Percentiles rank a stretch among this genome's conserved stretches.
phyloP scores from a whole-genome alignment of 2,329 filamentous ascomycete species.

The Colletotrichum musae region DNA sequence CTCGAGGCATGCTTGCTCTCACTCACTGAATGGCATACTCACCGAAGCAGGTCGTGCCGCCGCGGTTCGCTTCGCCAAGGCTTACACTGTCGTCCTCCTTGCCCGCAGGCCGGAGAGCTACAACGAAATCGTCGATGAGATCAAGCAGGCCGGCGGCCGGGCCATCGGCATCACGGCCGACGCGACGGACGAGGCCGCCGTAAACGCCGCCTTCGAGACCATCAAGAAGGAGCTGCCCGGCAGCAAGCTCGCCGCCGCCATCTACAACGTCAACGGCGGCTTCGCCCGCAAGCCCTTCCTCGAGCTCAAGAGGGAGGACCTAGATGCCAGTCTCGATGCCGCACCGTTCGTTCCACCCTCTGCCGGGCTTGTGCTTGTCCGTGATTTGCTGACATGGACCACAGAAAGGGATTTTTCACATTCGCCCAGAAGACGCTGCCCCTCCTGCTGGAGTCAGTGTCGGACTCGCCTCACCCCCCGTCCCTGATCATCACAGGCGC shows the following conservation, averaged over 20 bases:
- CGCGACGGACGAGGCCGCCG: slow-evolving; percentile 61
- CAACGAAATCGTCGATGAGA: slow-evolving; percentile 76
- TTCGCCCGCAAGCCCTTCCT: slow-evolving; percentile 71
- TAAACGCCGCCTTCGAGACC: slow-evolving; percentile 68
- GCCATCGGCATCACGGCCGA: slow-evolving; percentile 81
- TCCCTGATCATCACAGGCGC: slow-evolving; percentile 90
- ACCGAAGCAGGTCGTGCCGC: slow-evolving; percentile 56
- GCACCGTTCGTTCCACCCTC: slow-evolving; percentile 63
- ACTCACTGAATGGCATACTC: not conserved
- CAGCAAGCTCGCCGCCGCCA: slow-evolving; percentile 72
- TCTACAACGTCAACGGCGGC: slow-evolving; percentile 77
- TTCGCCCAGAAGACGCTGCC: slow-evolving; percentile 83
- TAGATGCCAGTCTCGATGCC: slow-evolving; percentile 60
- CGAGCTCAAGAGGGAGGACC: slow-evolving; percentile 66
- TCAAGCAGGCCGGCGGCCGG: slow-evolving; percentile 75
- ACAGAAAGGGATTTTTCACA: slow-evolving; percentile 77
- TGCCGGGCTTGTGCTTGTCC: too few relatives aligned
- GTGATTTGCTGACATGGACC: not conserved
- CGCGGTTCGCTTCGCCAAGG: slow-evolving; percentile 71
- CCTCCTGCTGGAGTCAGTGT: slow-evolving; percentile 74
- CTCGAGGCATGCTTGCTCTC: slow-evolving; percentile 51
- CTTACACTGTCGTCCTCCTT: slow-evolving; percentile 83
- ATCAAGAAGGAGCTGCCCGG: slow-evolving; percentile 72
- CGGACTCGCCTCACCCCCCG: slow-evolving; percentile 74
- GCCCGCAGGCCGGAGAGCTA: slow-evolving; percentile 78